A percentile compares a stretch with the other conserved stretches of the same genome.
Conservation (phyloP, 1,139 yeast genomes). For the Diutina neorugosa region DNA sequence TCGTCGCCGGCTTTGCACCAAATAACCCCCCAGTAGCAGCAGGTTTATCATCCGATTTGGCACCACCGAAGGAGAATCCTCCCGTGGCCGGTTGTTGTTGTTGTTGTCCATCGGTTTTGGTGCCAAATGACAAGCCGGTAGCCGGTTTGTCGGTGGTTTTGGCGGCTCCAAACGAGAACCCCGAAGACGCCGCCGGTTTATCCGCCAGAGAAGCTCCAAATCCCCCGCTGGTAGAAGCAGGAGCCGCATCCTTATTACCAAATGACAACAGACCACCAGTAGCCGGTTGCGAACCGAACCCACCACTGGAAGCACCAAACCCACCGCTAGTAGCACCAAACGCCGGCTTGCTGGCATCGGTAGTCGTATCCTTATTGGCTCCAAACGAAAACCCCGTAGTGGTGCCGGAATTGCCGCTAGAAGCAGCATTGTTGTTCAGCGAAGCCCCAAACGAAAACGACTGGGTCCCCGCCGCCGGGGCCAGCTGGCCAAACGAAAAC, state of each 20-base stretch:
- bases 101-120: not conserved
- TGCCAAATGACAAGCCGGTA: constrained; percentile 9
- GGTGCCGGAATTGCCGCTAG: not conserved
- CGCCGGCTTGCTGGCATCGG: not conserved
- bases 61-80: constrained; percentile 5
- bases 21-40: not conserved
- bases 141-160: constrained; percentile 11
- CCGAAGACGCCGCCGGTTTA: constrained; percentile 10
- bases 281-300: not conserved
- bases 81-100: not conserved
- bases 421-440: not conserved
- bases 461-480: not conserved
- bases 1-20: constrained; percentile 8
- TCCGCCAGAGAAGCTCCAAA: constrained; percentile 6
- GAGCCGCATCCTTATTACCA: constrained; percentile 1
- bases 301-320: not conserved
- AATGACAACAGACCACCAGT: not conserved
- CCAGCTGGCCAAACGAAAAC: constrained; percentile 4
- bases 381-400: not conserved
- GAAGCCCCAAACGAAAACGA: constrained; percentile 4
- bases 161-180: constrained; percentile 7
- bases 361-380: too few relatives aligned
- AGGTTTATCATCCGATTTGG: not conserved
- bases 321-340: not conserved
- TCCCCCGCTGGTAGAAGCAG: not conserved